Base-by-base conservation (phyloP, 2,329 filamentous ascomycete species). In the Aureobasidium sp. region DNA sequence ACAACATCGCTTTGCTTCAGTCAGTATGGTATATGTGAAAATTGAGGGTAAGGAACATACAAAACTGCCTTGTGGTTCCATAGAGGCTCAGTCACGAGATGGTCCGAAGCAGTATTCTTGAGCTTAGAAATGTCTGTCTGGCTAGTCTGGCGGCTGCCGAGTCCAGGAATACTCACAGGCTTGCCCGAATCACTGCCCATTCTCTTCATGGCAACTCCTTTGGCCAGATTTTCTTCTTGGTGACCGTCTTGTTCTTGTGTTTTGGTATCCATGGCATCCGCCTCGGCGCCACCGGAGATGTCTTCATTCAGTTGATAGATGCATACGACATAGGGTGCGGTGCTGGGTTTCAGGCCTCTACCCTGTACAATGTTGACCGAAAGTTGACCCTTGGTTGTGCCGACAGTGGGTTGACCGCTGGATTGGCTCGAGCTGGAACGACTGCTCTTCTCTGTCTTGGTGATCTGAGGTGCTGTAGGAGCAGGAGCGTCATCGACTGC, bases 31-130 rank as follows among this genome's bases (percentile, higher is more conserved):
- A 41, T n/a, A 11, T 24, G 37, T 17, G 17, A 27, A 22, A 16
- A 10, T 11, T 57, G 49, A 41, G 25, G 16, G 45, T 57, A 50
- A 3, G 25, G 3, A 19, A 79, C 90, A 74, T 80, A 96, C 90
- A 98, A 98, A 45, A 88, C 80, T 32, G 91, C 90, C 66, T 95
- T 89, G 51, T 95, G 91, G 69, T 95, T 89, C 93, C 93, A 98
- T 63, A 88, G 88, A 0, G 93, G 91, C 67, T 88, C 87, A 6
- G 89, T 91, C 56, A 90, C 76, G 53, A 80, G 76, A 51, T 82
- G 80, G 60, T 83, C 83, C 32, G 71, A 71, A 59, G 75, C 74
- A 60, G 76, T 73, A 56, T 80, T 78, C 57, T 76, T 57, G 74
- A 76, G 62, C 61, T 95, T 88, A 30, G 80, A 78, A 59, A 85